Evolutionary conservation across 345 rosid genomes (phyloP).

Genomic region (Salix exigua): DNA sequence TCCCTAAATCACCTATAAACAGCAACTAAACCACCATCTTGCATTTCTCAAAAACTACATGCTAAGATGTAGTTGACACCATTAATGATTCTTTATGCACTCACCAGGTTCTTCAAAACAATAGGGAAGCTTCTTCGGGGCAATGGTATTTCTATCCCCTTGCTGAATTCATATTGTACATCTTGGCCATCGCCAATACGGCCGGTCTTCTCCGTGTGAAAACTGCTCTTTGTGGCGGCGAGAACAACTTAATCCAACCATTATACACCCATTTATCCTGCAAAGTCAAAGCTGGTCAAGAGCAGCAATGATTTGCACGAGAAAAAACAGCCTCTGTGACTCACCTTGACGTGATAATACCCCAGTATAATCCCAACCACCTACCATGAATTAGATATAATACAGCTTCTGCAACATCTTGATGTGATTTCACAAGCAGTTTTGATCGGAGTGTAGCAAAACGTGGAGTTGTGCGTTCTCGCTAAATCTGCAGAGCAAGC

Average conservation of each 20-base stretch:
- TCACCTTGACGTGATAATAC: slow-evolving; percentile 4
- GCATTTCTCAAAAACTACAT: too few relatives aligned
- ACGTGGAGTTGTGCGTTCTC: neutral
- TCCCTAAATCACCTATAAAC: neutral
- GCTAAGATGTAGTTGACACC: neutral
- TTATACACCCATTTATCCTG: neutral
- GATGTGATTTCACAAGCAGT: too few relatives aligned
- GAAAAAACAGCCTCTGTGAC: neutral
- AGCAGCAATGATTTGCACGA: neutral
- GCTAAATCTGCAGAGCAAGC: neutral
- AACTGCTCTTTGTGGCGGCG: neutral
- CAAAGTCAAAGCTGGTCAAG: neutral
- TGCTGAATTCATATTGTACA: neutral
- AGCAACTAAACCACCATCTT: neutral
- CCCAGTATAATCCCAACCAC: neutral
- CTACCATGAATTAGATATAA: neutral
- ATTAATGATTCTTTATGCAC: neutral
- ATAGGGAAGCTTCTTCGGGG: neutral
- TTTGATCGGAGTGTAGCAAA: neutral
- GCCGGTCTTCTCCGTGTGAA: neutral
- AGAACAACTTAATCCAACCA: neutral
- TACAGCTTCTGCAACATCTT: neutral
- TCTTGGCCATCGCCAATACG: neutral
- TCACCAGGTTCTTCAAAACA: neutral
- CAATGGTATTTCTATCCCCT: neutral